A percentile compares a stretch with the other conserved stretches of the same genome.
Conservation (phyloP, 805 yeast genomes). For the Groenewaldozyma tartarivorans region DNA sequence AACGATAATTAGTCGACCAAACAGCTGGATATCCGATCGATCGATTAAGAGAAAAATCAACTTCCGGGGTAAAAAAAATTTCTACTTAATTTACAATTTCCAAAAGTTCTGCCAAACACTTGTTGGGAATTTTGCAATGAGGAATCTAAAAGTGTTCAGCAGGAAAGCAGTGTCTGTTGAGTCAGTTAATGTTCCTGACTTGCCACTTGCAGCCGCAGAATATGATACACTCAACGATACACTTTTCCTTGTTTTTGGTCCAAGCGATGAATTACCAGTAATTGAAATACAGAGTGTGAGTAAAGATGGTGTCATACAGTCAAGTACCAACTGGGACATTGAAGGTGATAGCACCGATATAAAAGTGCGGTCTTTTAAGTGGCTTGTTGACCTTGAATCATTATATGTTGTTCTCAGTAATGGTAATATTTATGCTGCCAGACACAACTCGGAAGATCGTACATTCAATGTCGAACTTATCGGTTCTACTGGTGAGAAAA, state of each 20-base stretch:
- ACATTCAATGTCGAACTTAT: constrained; percentile 59
- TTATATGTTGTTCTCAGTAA: constrained; percentile 55
- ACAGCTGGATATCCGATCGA: no score
- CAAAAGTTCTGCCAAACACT: no score
- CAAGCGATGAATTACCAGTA: constrained; percentile 41
- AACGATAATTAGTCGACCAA: background rate
- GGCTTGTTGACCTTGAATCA: constrained; percentile 61
- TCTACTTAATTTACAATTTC: no score
- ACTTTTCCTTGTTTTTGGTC: constrained; percentile 54
- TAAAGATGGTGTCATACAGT: constrained; percentile 27
- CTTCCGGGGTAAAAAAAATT: no score
- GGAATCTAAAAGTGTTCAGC: background rate
- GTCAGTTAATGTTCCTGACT: constrained; percentile 56
- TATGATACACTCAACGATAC: constrained; percentile 72
- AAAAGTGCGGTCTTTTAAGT: constrained; percentile 45
- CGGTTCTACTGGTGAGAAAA: constrained; percentile 73
- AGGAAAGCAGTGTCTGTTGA: constrained; percentile 30
- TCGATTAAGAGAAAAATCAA: no score
- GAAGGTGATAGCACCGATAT: constrained; percentile 20
- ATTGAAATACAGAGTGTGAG: constrained; percentile 62
- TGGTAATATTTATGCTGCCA: constrained; percentile 61
- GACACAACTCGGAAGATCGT: constrained; percentile 36
- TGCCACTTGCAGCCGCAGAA: constrained; percentile 37
- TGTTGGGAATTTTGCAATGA: background rate
- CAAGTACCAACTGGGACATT: constrained; percentile 53